Evolutionary conservation across 306 rosid species (phyloP).

Genomic region (Vicia villosa): DNA sequence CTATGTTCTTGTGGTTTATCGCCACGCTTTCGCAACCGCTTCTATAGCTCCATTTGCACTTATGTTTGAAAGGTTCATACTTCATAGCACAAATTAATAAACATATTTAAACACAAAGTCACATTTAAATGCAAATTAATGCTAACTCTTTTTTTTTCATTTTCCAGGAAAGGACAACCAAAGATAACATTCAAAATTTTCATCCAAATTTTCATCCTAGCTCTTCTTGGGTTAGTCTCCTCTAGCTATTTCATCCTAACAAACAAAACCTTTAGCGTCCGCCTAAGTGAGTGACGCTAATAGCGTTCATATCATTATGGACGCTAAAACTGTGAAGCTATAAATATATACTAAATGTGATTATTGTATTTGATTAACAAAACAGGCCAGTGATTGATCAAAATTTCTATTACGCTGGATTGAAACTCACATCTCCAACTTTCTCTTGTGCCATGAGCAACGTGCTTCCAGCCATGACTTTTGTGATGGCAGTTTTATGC

Average conservation of each 20-base stretch:
- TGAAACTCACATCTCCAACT: conserved; percentile 86
- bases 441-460: conserved; percentile 96
- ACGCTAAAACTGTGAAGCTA: not conserved
- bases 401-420: conserved; percentile 87
- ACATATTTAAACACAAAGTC: not conserved
- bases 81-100: not conserved
- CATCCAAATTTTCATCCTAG: conserved; percentile 72
- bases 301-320: no score
- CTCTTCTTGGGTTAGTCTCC: conserved; percentile 78
- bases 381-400: conserved; percentile 93
- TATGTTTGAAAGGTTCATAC: conserved; percentile 67
- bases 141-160: conserved; percentile 26
- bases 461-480: conserved; percentile 99
- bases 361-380: conserved; percentile 8
- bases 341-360: conserved; percentile 24
- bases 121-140: no score
- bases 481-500: conserved; percentile 77
- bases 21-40: conserved; percentile 83
- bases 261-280: no score
- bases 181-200: conserved; percentile 69
- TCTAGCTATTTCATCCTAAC: no score
- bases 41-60: conserved; percentile 79
- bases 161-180: conserved; percentile 79
- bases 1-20: conserved; percentile 90
- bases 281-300: no score